Percentiles rank a stretch among this genome's conserved stretches.
phyloP scores from a whole-genome alignment of 805 yeast genomes.

The Myxozyma mucilagina region DNA sequence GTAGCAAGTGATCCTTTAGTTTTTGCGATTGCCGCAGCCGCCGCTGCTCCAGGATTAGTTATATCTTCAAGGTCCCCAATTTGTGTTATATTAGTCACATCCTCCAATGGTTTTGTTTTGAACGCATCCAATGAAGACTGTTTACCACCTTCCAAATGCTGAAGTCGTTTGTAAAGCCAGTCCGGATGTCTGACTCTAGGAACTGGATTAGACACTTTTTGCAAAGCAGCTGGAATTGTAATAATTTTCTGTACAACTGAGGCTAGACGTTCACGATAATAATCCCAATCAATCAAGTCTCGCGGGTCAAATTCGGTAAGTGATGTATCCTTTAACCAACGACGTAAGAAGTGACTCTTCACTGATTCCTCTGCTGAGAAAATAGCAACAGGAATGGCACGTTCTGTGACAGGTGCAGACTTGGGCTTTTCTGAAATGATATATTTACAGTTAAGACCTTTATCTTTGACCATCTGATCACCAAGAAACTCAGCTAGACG shows the following conservation, averaged over 20 bases:
- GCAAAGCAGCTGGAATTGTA: conserved; percentile 96
- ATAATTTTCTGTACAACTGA: conserved; percentile 93
- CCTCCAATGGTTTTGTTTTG: conserved; percentile 44
- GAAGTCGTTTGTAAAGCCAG: conserved; percentile 75
- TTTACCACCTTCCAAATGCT: conserved; percentile 56
- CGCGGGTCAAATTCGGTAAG: conserved; percentile 84
- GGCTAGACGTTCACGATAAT: conserved; percentile 85
- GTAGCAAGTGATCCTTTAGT: conserved; percentile 41
- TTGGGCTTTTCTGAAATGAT: conserved; percentile 81
- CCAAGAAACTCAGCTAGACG: conserved; percentile 94
- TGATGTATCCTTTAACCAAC: conserved; percentile 83
- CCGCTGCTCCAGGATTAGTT: conserved; percentile 20
- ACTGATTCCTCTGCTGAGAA: conserved; percentile 78
- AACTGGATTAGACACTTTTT: conserved; percentile 84
- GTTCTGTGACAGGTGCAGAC: conserved; percentile 88
- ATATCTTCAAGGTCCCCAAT: conserved; percentile 37
- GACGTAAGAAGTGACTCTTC: conserved; percentile 70
- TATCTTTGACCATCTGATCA: conserved; percentile 93
- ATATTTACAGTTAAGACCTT: conserved; percentile 93
- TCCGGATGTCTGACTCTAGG: conserved; percentile 93
- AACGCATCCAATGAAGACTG: conserved; percentile 63
- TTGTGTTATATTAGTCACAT: conserved; percentile 35
- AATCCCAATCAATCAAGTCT: conserved; percentile 87
- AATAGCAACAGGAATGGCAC: conserved; percentile 95
- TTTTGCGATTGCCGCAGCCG: conserved; percentile 10